phyloP scores from a whole-genome alignment of 1,139 yeast species.

The Debaryomyces singareniensis region DNA sequence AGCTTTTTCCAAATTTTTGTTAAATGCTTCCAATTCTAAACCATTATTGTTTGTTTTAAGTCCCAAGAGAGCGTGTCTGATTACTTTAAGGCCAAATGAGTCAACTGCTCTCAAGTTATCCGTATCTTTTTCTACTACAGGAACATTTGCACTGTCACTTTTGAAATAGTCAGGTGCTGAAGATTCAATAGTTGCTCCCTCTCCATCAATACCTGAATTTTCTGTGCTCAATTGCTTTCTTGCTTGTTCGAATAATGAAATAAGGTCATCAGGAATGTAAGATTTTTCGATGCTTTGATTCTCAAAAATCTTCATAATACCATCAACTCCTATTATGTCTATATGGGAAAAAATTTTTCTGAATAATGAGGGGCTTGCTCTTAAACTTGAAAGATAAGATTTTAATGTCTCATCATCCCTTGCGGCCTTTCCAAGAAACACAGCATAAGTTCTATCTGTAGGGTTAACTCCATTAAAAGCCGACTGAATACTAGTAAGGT shows the following conservation, averaged over 20 bases:
- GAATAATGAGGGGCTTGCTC: slow-evolving; percentile 6
- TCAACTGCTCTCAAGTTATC: slow-evolving; percentile 61
- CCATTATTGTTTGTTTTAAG: slow-evolving; percentile 33
- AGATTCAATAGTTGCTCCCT: slow-evolving; percentile 6
- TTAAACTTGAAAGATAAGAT: slow-evolving; percentile 5
- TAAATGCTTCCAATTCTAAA: slow-evolving; percentile 24
- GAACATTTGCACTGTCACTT: slow-evolving; percentile 17
- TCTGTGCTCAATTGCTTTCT: slow-evolving; percentile 8
- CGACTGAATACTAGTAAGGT: slow-evolving; percentile 19
- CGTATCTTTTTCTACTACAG: slow-evolving; percentile 45
- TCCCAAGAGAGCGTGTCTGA: slow-evolving; percentile 74
- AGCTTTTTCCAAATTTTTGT: slow-evolving; percentile 29
- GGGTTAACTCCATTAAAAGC: slow-evolving; percentile 24
- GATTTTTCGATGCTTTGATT: slow-evolving; percentile 16
- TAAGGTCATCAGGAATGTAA: slow-evolving; percentile 31
- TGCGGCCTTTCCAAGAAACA: slow-evolving; percentile 24
- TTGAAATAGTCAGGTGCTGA: slow-evolving; percentile 24
- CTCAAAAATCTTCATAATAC: slow-evolving; percentile 38
- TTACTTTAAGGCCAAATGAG: slow-evolving; percentile 73
- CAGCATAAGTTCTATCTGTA: slow-evolving; percentile 44
- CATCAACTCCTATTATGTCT: slow-evolving; percentile 66
- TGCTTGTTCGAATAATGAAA: slow-evolving; percentile 23
- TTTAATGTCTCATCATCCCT: slow-evolving; percentile 12
- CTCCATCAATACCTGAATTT: slow-evolving; percentile 5
- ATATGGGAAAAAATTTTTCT: slow-evolving; percentile 51